Evolutionary conservation across 768 basidiomycete genomes (phyloP).

Genomic region (Termitomyces sp.): DNA sequence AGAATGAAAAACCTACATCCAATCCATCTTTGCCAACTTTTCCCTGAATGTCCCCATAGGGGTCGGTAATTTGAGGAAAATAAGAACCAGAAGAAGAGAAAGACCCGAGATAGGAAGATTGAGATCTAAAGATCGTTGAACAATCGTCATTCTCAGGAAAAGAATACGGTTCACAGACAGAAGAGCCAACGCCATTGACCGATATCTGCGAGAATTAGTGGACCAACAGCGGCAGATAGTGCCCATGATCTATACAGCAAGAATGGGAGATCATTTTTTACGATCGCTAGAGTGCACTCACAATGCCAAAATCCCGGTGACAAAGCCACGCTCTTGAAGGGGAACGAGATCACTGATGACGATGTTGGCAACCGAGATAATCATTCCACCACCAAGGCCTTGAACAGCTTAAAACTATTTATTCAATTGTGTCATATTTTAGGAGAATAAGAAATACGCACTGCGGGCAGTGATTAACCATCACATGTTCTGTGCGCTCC

Average conservation of each 20-base stretch:
- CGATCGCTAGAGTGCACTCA: background rate
- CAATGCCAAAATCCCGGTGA: conserved; percentile 33
- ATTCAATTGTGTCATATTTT: background rate
- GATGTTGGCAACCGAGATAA: conserved; percentile 34
- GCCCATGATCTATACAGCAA: conserved; percentile 22
- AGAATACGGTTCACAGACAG: conserved; percentile 20
- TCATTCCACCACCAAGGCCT: conserved; percentile 37
- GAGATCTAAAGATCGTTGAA: conserved; percentile 23
- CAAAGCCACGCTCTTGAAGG: conserved; percentile 38
- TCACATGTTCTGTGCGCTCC: conserved; percentile 33
- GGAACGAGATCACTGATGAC: conserved; percentile 44
- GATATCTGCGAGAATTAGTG: conserved; percentile 26
- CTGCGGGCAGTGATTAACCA: conserved; percentile 36
- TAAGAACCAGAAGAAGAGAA: conserved; percentile 20
- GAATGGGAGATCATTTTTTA: too few species aligned
- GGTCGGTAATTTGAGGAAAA: conserved; percentile 28
- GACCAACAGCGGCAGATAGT: conserved; percentile 29
- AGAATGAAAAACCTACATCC: conserved; percentile 28
- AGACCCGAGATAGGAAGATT: conserved; percentile 35
- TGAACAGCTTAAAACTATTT: conserved; percentile 25
- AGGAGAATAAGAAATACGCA: background rate
- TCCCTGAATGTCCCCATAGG: conserved; percentile 28
- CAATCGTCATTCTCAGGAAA: too few species aligned
- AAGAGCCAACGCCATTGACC: conserved; percentile 40
- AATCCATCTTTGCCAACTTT: conserved; percentile 38